Evolutionary conservation across 2,329 filamentous ascomycete species (phyloP).

Genomic region (Colletotrichum echinochloae): DNA sequence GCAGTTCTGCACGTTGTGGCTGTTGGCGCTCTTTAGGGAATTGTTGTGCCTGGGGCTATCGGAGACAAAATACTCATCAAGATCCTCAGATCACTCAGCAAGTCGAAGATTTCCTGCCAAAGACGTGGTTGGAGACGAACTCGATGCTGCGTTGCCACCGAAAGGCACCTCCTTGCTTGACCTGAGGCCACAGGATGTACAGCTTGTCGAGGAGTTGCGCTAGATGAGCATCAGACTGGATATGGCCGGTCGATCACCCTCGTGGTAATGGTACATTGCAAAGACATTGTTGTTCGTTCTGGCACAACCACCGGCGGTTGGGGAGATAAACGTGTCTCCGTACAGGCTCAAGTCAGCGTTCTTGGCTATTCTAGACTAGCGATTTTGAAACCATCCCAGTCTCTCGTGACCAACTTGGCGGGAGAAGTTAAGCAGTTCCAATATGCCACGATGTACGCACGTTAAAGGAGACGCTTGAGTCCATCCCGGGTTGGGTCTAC

Average conservation of each 20-base stretch:
- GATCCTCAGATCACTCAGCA: background rate
- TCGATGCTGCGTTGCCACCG: background rate
- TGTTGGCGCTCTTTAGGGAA: background rate
- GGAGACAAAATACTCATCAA: background rate
- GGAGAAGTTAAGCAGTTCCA: background rate
- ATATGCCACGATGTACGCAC: slow-evolving; percentile 27
- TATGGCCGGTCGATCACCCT: background rate
- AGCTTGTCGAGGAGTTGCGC: background rate
- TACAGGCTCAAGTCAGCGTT: background rate
- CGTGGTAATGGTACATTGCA: background rate
- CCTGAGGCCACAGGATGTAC: background rate
- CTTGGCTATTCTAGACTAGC: background rate
- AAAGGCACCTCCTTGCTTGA: background rate
- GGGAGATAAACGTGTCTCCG: background rate
- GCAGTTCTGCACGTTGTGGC: background rate
- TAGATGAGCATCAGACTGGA: background rate
- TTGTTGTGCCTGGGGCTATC: background rate
- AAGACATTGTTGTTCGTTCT: background rate
- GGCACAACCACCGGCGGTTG: too few relatives aligned
- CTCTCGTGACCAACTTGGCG: background rate
- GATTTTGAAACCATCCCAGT: background rate
- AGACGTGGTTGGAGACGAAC: background rate
- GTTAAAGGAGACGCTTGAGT: slow-evolving; percentile 25
- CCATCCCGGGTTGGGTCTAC: background rate
- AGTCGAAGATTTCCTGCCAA: background rate